A percentile compares a stretch with the other conserved stretches of the same genome.
Conservation (phyloP, 345 rosid genomes). For the Melaleuca alternifolia region DNA sequence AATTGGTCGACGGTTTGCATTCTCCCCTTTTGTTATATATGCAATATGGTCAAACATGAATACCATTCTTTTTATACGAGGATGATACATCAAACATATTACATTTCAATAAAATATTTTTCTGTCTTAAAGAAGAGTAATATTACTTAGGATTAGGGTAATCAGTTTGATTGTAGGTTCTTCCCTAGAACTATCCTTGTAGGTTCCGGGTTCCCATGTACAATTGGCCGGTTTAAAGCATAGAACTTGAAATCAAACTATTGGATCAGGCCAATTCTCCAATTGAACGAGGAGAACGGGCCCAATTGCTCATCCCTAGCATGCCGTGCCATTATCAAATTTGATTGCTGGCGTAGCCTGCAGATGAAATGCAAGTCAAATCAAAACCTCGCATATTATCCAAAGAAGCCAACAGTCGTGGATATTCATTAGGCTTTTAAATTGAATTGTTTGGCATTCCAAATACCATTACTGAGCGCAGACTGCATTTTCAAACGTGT, state of each 20-base stretch:
- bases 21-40: neutral
- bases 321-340: neutral
- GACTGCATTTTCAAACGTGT: neutral
- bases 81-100: neutral
- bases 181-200: neutral
- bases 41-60: neutral
- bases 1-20: accelerated
- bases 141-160: neutral
- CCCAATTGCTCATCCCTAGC: neutral
- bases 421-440: neutral
- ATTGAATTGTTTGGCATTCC: neutral
- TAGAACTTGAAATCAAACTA: neutral
- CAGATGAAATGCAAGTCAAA: neutral
- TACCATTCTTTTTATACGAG: neutral
- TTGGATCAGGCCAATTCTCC: neutral
- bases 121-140: neutral
- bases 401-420: neutral
- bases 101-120: neutral
- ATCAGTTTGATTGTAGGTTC: neutral
- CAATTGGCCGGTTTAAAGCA: neutral
- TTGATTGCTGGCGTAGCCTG: neutral
- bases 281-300: neutral
- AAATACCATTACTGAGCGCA: neutral
- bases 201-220: neutral
- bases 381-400: neutral